These are phyloP conservation scores for Melastoma malabathricum DNA, from an alignment of 345 rosid species.

Conservation along the genomic window DNA sequence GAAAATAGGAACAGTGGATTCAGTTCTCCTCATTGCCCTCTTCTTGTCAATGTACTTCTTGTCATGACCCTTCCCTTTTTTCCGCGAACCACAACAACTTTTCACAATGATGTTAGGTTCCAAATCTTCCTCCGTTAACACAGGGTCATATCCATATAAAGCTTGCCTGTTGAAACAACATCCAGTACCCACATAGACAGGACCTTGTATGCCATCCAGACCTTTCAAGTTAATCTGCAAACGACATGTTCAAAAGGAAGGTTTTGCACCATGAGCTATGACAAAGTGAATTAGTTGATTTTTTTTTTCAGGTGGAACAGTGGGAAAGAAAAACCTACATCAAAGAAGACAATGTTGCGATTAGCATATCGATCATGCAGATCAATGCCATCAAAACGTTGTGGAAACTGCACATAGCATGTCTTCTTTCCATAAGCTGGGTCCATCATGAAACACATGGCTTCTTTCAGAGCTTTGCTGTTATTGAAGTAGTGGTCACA, in stretches of 20 bases:
- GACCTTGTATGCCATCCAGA: conserved; percentile 94
- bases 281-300: not conserved
- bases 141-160: conserved; percentile 94
- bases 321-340: conserved; percentile 37
- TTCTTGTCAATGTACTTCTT: conserved; percentile 74
- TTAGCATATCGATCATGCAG: conserved; percentile 99
- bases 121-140: conserved; percentile 86
- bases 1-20: conserved; percentile 91
- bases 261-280: conserved; percentile 1
- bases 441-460: conserved; percentile 99
- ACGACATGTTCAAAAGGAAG: conserved; percentile 5
- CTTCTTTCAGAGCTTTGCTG: conserved; percentile 96
- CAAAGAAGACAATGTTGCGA: conserved; percentile 95
- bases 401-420: conserved; percentile 98
- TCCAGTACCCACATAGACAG: conserved; percentile 99
- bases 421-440: conserved; percentile 77
- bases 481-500: conserved; percentile 99
- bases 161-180: conserved; percentile 99
- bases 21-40: conserved; percentile 73
- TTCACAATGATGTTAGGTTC: conserved; percentile 88
- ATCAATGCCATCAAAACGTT: conserved; percentile 99
- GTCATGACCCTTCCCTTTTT: conserved; percentile 60
- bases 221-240: conserved; percentile 97
- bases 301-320: not conserved
- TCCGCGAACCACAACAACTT: conserved; percentile 95